Percentiles rank a stretch among this genome's conserved stretches.
phyloP scores from a whole-genome alignment of 2,329 filamentous ascomycete genomes.

The Fusarium sacchari region DNA sequence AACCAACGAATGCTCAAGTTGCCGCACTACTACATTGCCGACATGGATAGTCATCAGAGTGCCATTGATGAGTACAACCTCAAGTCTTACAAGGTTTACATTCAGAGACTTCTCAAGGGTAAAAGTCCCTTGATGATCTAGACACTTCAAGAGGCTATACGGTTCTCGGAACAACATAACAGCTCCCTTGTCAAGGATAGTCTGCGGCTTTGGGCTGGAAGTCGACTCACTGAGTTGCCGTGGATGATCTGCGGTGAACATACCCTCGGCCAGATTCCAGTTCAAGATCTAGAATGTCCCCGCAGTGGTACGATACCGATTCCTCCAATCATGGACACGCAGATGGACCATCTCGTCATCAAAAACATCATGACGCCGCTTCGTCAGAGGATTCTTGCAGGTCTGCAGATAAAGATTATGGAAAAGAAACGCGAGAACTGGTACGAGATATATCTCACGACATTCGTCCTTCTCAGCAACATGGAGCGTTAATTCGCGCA shows the following conservation, averaged over 20 bases:
- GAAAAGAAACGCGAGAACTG: neutral
- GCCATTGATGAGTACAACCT: neutral
- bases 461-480: neutral
- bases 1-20: neutral
- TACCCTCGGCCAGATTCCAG: neutral
- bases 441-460: neutral
- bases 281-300: neutral
- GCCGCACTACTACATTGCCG: neutral
- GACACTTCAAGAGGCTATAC: fast-evolving
- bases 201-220: neutral
- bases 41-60: neutral
- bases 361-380: neutral
- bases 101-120: neutral
- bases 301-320: neutral
- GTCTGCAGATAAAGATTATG: neutral
- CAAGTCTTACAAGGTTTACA: neutral
- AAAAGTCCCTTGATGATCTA: neutral
- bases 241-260: neutral
- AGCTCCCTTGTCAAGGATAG: neutral
- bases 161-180: neutral
- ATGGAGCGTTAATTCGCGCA: neutral
- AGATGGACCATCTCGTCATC: neutral
- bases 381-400: neutral
- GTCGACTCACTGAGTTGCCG: neutral
- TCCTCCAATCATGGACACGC: neutral